phyloP scores from a whole-genome alignment of 2,329 filamentous ascomycete genomes.

The Paecilomyces sp. region DNA sequence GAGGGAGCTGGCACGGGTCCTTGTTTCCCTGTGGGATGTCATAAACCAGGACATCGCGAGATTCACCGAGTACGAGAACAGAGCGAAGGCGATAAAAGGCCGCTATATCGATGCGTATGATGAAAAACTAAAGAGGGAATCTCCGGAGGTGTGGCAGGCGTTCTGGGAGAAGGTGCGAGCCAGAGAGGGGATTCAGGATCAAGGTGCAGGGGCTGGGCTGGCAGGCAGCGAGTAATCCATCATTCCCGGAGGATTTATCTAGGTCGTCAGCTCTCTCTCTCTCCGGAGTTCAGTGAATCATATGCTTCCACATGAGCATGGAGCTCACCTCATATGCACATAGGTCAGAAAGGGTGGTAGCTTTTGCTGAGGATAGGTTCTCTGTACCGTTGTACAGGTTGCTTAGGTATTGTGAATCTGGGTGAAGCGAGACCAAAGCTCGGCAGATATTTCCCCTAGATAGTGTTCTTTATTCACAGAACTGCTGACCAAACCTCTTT shows the following conservation, averaged over 20 bases:
- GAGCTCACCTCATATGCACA: no score
- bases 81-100: constrained; percentile 8
- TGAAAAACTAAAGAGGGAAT: constrained; percentile 3
- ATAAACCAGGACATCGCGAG: constrained; percentile 13
- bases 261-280: not conserved
- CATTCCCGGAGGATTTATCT: not conserved
- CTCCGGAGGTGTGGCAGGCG: constrained; percentile 8
- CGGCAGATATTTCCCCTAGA: no score
- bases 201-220: not conserved
- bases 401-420: no score
- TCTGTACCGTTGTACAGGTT: no score
- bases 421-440: no score
- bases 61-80: constrained; percentile 11
- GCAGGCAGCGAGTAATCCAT: not conserved
- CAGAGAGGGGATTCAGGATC: not conserved
- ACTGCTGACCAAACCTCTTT: no score
- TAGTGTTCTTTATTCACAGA: no score
- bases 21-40: constrained; percentile 13
- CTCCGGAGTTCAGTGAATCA: no score
- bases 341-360: no score
- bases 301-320: no score
- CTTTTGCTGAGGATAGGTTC: no score
- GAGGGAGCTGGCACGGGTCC: constrained; percentile 6
- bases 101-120: constrained; percentile 9
- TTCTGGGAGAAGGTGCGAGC: not conserved